Evolutionary conservation across 192 early-diverging fungal genomes (phyloP).

Genomic region (Backusella macrospora): DNA sequence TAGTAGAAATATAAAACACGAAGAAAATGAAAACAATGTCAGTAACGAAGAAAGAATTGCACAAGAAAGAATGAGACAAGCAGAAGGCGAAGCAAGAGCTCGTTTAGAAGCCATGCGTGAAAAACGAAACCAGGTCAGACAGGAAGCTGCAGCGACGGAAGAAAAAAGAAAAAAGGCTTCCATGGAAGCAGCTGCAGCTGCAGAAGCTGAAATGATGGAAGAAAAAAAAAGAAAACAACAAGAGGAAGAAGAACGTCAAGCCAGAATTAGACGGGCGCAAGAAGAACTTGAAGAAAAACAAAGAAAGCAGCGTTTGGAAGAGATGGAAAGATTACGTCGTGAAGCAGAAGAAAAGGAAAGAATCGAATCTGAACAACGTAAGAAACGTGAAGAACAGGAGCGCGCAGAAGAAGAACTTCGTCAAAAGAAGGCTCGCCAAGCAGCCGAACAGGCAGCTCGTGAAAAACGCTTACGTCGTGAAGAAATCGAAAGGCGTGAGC

Average conservation of each 20-base stretch:
- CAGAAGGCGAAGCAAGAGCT: slow-evolving; percentile 43
- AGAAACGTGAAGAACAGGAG: slow-evolving; percentile 42
- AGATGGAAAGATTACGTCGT: slow-evolving; percentile 19
- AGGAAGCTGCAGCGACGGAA: slow-evolving; percentile 46
- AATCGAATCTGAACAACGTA: slow-evolving; percentile 33
- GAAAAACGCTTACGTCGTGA: slow-evolving; percentile 31
- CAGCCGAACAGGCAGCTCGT: slow-evolving; percentile 35
- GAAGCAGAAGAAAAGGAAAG: slow-evolving; percentile 27
- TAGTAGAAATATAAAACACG: neutral
- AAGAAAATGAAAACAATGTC: slow-evolving; percentile 7
- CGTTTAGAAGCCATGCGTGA: slow-evolving; percentile 38
- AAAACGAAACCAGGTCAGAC: slow-evolving; percentile 23
- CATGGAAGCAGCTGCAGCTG: slow-evolving; percentile 25
- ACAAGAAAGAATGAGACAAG: slow-evolving; percentile 50
- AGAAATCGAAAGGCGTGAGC: slow-evolving; percentile 24
- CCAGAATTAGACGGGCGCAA: slow-evolving; percentile 22
- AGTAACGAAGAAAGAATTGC: slow-evolving; percentile 38
- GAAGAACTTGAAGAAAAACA: slow-evolving; percentile 27
- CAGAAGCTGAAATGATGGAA: slow-evolving; percentile 35
- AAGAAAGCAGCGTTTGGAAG: slow-evolving; percentile 5
- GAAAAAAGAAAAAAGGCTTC: slow-evolving; percentile 31
- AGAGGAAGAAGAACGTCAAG: slow-evolving; percentile 28
- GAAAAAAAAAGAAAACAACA: slow-evolving; percentile 45
- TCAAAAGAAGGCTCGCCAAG: slow-evolving; percentile 37
- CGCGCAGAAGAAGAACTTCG: slow-evolving; percentile 41